phyloP scores from a whole-genome alignment of 139 green algal genomes.

The Tetraselmis chui region DNA sequence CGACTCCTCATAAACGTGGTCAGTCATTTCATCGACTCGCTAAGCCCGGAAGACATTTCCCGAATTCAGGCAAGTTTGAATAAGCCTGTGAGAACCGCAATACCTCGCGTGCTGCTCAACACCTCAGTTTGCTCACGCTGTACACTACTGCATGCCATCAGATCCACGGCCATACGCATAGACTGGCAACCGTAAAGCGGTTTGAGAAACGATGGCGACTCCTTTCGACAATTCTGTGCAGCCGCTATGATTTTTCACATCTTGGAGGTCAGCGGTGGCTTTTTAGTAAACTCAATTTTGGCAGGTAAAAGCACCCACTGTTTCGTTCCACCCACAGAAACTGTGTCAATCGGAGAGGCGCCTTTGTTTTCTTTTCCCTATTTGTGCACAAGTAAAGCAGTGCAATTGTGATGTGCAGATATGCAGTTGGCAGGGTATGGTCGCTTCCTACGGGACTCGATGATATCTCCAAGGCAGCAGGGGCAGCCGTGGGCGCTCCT shows the following conservation, averaged over 20 bases:
- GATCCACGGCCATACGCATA: neutral
- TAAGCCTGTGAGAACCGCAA: too few species aligned
- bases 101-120: neutral
- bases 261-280: neutral
- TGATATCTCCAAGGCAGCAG: too few species aligned
- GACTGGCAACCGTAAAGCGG: neutral
- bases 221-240: neutral
- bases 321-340: neutral
- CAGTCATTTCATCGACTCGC: neutral
- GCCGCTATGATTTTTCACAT: neutral
- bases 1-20: neutral
- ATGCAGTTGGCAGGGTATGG: neutral
- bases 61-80: neutral
- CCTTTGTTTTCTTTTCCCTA: neutral
- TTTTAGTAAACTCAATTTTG: neutral
- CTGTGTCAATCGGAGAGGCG: too few species aligned
- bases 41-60: neutral
- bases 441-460: too few species aligned
- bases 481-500: too few species aligned
- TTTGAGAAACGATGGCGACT: neutral
- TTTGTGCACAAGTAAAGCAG: neutral
- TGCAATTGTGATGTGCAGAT: neutral
- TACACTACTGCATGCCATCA: neutral
- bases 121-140: neutral
- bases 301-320: neutral